These are phyloP conservation scores for Rubus parviflorus DNA, from an alignment of 306 rosid species.

Conservation along the genomic window DNA sequence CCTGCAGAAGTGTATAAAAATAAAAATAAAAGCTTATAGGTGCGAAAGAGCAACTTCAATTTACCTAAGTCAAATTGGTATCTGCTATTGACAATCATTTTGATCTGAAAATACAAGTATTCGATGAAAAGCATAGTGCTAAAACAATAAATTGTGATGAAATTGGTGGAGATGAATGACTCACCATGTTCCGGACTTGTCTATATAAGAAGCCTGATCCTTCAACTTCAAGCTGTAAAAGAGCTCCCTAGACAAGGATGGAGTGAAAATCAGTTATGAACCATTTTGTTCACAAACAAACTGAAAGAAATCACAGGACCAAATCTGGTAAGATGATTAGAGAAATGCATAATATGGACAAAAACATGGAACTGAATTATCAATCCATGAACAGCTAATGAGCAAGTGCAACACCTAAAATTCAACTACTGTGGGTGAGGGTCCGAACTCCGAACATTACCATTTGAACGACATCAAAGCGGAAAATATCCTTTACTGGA, in stretches of 20 bases:
- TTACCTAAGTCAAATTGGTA: background rate
- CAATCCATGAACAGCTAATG: background rate
- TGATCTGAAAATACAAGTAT: background rate
- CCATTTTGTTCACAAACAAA: background rate
- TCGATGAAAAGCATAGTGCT: background rate
- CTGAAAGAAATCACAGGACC: background rate
- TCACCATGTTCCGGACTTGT: conserved; percentile 97
- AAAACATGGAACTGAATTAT: background rate
- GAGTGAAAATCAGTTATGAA: background rate
- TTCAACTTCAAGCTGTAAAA: conserved; percentile 69
- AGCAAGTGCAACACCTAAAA: background rate
- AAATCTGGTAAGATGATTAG: background rate
- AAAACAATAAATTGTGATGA: background rate
- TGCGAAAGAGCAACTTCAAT: background rate
- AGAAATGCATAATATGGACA: background rate
- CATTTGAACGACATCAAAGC: conserved; percentile 70
- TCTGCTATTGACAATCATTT: background rate
- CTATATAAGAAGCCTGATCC: conserved; percentile 92
- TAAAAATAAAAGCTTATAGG: background rate
- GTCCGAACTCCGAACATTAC: conserved; percentile 32
- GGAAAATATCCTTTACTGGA: conserved; percentile 70
- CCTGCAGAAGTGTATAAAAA: conserved; percentile 41
- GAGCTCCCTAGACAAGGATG: conserved; percentile 44
- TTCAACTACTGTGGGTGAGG: conserved; percentile 6
- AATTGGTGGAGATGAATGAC: conserved; percentile 15